phyloP scores from a whole-genome alignment of 73 alveolate species.

The Blepharisma japonicum region DNA sequence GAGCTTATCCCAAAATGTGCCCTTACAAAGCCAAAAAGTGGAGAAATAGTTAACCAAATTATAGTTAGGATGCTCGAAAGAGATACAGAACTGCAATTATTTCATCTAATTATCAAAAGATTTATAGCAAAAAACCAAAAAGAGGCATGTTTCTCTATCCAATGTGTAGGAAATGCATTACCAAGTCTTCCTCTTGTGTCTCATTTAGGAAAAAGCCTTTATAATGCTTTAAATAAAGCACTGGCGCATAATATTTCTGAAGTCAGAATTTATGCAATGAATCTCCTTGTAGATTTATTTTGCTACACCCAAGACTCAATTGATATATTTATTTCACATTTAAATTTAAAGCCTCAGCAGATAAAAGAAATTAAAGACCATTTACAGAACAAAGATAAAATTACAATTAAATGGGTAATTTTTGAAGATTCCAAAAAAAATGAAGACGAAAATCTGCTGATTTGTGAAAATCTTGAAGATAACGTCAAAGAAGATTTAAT shows the following conservation, averaged over 20 bases:
- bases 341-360: not conserved
- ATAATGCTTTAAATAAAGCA: conserved; percentile 12
- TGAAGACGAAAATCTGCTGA: conserved; percentile 3
- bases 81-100: not conserved
- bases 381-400: not conserved
- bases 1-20: conserved; percentile 18
- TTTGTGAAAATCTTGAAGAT: not conserved
- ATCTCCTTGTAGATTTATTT: not conserved
- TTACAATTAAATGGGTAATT: not conserved
- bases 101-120: not conserved
- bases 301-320: not conserved
- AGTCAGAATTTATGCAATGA: not conserved
- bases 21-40: conserved; percentile 22
- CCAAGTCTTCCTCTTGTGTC: not conserved
- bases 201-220: conserved; percentile 6
- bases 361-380: conserved; percentile 13
- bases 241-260: conserved; percentile 3
- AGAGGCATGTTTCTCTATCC: conserved; percentile 17
- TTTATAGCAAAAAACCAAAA: conserved; percentile 19
- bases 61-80: not conserved
- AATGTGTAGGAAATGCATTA: not conserved
- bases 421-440: not conserved
- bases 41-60: not conserved
- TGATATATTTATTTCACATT: not conserved
- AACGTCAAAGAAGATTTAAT: not conserved